phyloP scores from a whole-genome alignment of 2,329 filamentous ascomycete species.

The Dothidotthia symphoricarpi region DNA sequence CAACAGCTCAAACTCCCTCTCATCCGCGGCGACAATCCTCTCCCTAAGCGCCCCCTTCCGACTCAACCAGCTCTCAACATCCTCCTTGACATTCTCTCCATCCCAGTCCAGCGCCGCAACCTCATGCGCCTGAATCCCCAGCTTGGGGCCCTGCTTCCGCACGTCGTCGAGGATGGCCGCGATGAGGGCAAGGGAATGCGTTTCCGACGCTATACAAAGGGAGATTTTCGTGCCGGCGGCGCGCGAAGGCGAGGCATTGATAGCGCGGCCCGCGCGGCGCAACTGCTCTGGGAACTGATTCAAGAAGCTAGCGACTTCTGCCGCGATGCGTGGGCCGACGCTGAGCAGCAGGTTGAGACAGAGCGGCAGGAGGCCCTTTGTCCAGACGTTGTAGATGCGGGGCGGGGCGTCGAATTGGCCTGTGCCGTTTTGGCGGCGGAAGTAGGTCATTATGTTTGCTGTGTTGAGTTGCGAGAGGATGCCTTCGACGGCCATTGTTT shows the following conservation, averaged over 20 bases:
- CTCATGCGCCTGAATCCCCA: conserved; percentile 57
- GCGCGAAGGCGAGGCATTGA: conserved; percentile 54
- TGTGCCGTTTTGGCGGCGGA: conserved; percentile 66
- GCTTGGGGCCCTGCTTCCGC: conserved; percentile 47
- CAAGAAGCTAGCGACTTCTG: conserved; percentile 81
- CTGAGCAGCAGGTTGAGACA: conserved; percentile 83
- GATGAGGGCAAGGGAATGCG: conserved; percentile 75
- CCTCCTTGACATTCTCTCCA: conserved; percentile 67
- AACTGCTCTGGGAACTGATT: conserved; percentile 86
- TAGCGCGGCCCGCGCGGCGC: conserved; percentile 65
- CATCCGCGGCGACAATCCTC: conserved; percentile 69
- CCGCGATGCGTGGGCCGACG: conserved; percentile 76
- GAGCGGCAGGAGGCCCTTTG: conserved; percentile 79
- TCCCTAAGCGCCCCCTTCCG: conserved; percentile 67
- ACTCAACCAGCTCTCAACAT: conserved; percentile 78
- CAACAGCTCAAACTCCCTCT: conserved; percentile 66
- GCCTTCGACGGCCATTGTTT: conserved; percentile 85
- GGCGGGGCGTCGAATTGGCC: conserved; percentile 75
- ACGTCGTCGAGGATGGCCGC: conserved; percentile 69
- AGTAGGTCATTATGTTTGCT: conserved; percentile 74
- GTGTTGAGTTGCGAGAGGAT: conserved; percentile 76
- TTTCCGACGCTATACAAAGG: conserved; percentile 70
- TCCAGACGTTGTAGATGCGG: conserved; percentile 87
- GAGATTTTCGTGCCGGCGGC: conserved; percentile 58
- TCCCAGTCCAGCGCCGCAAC: conserved; percentile 77